Percentiles rank a stretch among this genome's conserved stretches.
Evolutionary conservation across 495 filamentous ascomycete species (phyloP).

Genomic region (Penicillium samsonianum): DNA sequence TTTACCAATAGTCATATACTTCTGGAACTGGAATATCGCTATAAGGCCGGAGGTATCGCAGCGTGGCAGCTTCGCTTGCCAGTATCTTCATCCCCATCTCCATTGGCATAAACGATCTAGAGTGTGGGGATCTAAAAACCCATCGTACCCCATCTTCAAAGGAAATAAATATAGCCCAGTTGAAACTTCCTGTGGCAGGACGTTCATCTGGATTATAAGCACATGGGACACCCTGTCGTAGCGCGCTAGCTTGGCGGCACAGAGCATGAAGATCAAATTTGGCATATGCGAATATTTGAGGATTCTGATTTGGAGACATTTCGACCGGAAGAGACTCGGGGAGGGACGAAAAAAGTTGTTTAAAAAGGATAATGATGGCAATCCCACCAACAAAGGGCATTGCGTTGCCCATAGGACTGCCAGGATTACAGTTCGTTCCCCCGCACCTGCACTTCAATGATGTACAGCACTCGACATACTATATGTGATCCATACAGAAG

Average conservation of each 20-base stretch:
- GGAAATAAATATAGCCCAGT: constrained; percentile 29
- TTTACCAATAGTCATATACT: constrained; percentile 25
- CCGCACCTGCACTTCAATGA: too few relatives aligned
- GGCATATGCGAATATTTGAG: constrained; percentile 21
- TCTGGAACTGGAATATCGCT: constrained; percentile 34
- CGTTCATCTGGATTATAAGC: constrained; percentile 23
- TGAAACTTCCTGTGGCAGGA: constrained; percentile 31
- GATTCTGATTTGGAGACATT: constrained; percentile 3
- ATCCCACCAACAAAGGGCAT: too few relatives aligned
- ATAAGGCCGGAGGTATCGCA: constrained; percentile 25
- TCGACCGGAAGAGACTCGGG: background rate
- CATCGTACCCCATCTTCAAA: constrained; percentile 32
- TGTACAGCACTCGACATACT: too few relatives aligned
- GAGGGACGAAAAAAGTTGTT: background rate
- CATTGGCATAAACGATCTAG: constrained; percentile 15
- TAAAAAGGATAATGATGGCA: background rate
- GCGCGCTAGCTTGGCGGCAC: constrained; percentile 19
- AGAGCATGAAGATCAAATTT: constrained; percentile 26
- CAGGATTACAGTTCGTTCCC: too few relatives aligned
- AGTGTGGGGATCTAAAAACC: constrained; percentile 27
- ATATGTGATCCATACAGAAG: too few relatives aligned
- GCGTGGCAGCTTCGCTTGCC: constrained; percentile 27
- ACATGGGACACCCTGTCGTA: constrained; percentile 23
- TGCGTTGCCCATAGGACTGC: too few relatives aligned
- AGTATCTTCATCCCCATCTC: constrained; percentile 22